phyloP scores from a whole-genome alignment of 1,284 basidiomycete genomes.

The Leccinum holopus region DNA sequence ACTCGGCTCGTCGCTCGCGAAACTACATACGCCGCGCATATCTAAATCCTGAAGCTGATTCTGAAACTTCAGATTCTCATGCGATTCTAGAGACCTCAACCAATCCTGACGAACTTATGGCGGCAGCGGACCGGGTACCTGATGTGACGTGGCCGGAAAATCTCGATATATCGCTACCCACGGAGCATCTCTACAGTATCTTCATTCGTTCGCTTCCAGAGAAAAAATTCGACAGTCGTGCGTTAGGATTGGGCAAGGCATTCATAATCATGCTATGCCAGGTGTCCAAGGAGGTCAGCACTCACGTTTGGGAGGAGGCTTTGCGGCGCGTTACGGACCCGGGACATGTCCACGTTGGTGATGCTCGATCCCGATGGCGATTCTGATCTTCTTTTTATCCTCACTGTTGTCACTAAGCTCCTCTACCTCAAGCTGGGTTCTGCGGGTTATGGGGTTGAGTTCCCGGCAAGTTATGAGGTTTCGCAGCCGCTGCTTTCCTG shows the following conservation, averaged over 20 bases:
- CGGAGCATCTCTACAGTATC: slow-evolving; percentile 7
- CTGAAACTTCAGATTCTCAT: neutral
- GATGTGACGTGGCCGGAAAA: slow-evolving; percentile 9
- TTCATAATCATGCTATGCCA: slow-evolving; percentile 9
- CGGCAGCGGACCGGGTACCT: slow-evolving; percentile 12
- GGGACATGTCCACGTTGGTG: neutral
- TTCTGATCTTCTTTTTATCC: slow-evolving; percentile 9
- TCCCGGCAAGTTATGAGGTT: neutral
- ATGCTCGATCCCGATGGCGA: neutral
- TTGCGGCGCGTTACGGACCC: neutral
- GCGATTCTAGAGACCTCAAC: slow-evolving; percentile 16
- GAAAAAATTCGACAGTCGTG: neutral
- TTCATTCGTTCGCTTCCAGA: slow-evolving; percentile 11
- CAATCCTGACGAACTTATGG: slow-evolving; percentile 15
- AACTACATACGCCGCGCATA: neutral
- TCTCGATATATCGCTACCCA: slow-evolving; percentile 10
- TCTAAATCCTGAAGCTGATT: neutral
- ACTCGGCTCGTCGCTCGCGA: neutral
- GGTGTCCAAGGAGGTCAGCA: neutral
- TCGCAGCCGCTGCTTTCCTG: slow-evolving; percentile 8
- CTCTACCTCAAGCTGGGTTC: slow-evolving; percentile 1
- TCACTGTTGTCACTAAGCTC: slow-evolving; percentile 7
- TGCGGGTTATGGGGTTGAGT: neutral
- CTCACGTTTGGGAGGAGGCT: slow-evolving; percentile 2
- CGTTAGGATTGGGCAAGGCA: slow-evolving; percentile 7